Percentiles rank a stretch among this genome's conserved stretches.
These are phyloP conservation scores for Drechslerella coelobrocha DNA, from an alignment of 2,329 filamentous ascomycete species.

Conservation along the genomic window DNA sequence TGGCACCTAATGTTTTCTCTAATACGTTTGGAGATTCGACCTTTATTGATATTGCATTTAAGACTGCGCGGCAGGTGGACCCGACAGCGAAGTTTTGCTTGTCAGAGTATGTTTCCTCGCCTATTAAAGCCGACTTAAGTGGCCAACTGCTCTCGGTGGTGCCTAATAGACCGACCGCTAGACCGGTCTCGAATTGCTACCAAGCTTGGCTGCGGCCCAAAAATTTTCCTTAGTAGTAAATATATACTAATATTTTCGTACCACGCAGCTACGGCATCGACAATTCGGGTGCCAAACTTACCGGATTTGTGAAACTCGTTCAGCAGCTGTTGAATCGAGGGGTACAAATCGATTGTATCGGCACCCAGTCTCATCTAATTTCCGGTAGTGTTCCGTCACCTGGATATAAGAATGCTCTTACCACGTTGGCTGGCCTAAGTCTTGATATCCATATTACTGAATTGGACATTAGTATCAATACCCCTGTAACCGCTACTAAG, in stretches of 20 bases:
- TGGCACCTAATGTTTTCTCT: background rate
- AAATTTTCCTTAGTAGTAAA: no score
- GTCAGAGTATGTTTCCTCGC: constrained; percentile 29
- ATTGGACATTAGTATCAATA: constrained; percentile 67
- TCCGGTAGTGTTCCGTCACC: constrained; percentile 58
- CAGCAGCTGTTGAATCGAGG: constrained; percentile 11
- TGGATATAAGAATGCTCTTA: constrained; percentile 50
- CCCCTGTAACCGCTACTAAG: constrained; percentile 60
- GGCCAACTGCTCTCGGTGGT: no score
- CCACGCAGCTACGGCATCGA: constrained; percentile 9
- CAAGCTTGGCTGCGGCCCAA: no score
- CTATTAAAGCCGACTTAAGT: no score
- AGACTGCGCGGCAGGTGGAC: constrained; percentile 9
- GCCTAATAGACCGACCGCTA: no score
- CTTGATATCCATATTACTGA: constrained; percentile 71
- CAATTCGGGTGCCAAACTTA: constrained; percentile 16
- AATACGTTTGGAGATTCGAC: constrained; percentile 11
- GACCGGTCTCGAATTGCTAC: background rate
- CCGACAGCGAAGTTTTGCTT: constrained; percentile 25
- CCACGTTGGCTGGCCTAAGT: constrained; percentile 54
- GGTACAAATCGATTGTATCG: constrained; percentile 30
- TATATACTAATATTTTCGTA: no score
- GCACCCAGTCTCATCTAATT: constrained; percentile 8
- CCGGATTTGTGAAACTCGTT: constrained; percentile 9
- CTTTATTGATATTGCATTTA: constrained; percentile 23